Evolutionary conservation across 768 basidiomycete species (phyloP), one percentile per base, ranked within the genome.

Genomic region (Epithele typhae): DNA sequence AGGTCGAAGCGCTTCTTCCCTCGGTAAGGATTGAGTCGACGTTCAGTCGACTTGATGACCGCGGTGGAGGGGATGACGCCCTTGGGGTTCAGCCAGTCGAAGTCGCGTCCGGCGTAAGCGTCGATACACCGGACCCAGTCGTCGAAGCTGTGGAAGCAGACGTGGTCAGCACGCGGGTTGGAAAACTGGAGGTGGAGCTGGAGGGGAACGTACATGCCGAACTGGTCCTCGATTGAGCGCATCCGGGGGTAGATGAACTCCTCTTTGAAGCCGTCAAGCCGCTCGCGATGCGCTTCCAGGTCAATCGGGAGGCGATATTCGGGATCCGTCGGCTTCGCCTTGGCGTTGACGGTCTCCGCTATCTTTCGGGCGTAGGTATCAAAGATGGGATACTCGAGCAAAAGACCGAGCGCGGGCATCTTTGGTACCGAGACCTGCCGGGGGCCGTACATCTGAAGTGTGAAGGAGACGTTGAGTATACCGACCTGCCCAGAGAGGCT

Each of bases 331-430:
- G 73, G 68, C 37, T 76, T 62, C 25, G 82, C 64, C 46, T 76
- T 14, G 8, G 27, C 27, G 27, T 14, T 78, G 58, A 77, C 82
- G 40, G 70, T 67, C 17, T 53, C 60, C 3, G 55, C 64, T 53
- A 87, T 73, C 47, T 74, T 75, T 40, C 68, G 67, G 63, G 89
- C 90, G 67, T 92, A 94, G 5, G 78, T 79, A 40, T 83, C 78
- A 55, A 89, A 92, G 45, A 91, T 76, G 3, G 89, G 89, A 54
- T 88, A 75, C 67, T 98, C 92, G 21, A 99, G 79, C 19, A 99
- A 71, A 4, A 99, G 76, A 11, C 96, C 96, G 15, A 99, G 76
- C 2, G 93, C 86, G 11, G 96, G 96, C 72, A 97, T 95, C 69
- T 95, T 97, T 15, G 96, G 96, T 18, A 97, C 77, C 60, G 89